These are phyloP conservation scores for Pilasporangium apinafurcum DNA, from an alignment of 352 stramenopile genomes.

Conservation along the genomic window DNA sequence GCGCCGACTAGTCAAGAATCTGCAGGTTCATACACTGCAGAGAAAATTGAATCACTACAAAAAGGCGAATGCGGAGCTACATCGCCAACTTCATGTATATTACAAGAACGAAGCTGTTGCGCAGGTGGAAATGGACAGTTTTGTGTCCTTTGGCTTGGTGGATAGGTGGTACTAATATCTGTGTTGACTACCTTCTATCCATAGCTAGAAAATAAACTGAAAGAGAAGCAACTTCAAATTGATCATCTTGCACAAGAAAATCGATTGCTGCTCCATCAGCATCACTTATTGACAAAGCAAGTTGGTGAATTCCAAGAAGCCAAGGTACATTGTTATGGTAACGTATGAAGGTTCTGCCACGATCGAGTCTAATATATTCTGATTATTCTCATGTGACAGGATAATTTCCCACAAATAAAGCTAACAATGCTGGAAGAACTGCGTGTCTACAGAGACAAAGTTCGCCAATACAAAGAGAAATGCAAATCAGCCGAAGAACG, in stretches of 20 bases:
- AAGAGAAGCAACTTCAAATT: slow-evolving; percentile 58
- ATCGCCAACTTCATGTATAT: slow-evolving; percentile 39
- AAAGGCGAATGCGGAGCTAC: slow-evolving; percentile 37
- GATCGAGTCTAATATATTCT: background rate
- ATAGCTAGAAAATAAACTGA: slow-evolving; percentile 58
- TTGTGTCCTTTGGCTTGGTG: background rate
- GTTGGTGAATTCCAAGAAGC: slow-evolving; percentile 57
- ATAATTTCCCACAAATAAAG: slow-evolving; percentile 43
- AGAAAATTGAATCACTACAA: slow-evolving; percentile 36
- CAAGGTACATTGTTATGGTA: slow-evolving; percentile 36
- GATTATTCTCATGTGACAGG: slow-evolving; percentile 11
- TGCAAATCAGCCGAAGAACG: slow-evolving; percentile 43
- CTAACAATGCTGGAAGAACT: slow-evolving; percentile 51
- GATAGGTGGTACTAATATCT: background rate
- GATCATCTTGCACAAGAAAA: slow-evolving; percentile 61
- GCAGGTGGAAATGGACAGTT: slow-evolving; percentile 37
- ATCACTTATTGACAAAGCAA: slow-evolving; percentile 40
- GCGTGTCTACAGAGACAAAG: slow-evolving; percentile 49
- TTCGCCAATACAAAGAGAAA: slow-evolving; percentile 53
- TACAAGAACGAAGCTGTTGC: slow-evolving; percentile 39
- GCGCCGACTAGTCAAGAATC: slow-evolving; percentile 4
- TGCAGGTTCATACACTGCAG: slow-evolving; percentile 14
- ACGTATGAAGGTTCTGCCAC: background rate
- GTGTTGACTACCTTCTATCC: background rate
- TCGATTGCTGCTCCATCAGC: slow-evolving; percentile 40